Percentiles rank a stretch among this genome's conserved stretches.
These are phyloP conservation scores for Vanderwaltozyma polyspora DNA, from an alignment of 805 yeast genomes.

Conservation along the genomic window DNA sequence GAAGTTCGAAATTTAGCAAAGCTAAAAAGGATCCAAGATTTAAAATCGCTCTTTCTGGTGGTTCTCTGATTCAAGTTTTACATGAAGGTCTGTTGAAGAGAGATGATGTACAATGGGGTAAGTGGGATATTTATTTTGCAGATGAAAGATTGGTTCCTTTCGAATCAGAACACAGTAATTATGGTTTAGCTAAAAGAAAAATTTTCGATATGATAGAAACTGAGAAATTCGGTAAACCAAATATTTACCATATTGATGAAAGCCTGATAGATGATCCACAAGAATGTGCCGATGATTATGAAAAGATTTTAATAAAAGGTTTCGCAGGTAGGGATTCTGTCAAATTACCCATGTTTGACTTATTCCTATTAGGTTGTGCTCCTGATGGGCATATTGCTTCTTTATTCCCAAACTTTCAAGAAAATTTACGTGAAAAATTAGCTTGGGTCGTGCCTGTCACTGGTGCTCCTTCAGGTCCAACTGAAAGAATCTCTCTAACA, in stretches of 20 bases:
- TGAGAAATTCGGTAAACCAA: conserved; percentile 40
- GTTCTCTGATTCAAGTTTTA: conserved; percentile 77
- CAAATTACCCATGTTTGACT: conserved; percentile 87
- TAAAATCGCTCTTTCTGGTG: conserved; percentile 87
- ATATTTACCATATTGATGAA: conserved; percentile 76
- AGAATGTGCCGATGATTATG: conserved; percentile 91
- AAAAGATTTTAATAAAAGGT: conserved; percentile 70
- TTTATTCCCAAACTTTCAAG: conserved; percentile 81
- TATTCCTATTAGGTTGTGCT: conserved; percentile 88
- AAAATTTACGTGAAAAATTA: conserved; percentile 72
- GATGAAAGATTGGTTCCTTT: conserved; percentile 93
- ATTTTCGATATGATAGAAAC: conserved; percentile 50
- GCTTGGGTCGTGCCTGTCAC: conserved; percentile 95
- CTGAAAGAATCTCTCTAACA: conserved; percentile 75
- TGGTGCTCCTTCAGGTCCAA: conserved; percentile 84
- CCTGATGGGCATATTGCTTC: conserved; percentile 98
- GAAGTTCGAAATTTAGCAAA: not conserved
- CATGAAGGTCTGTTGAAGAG: conserved; percentile 75
- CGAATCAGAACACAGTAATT: conserved; percentile 71
- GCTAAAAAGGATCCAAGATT: conserved; percentile 46
- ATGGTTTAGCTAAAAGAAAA: conserved; percentile 77
- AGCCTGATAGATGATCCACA: conserved; percentile 64
- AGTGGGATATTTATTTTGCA: conserved; percentile 94
- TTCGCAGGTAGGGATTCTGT: conserved; percentile 96
- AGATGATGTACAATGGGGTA: conserved; percentile 74